phyloP scores from a whole-genome alignment of 331 rosid species.

The Dryas integrifolia region DNA sequence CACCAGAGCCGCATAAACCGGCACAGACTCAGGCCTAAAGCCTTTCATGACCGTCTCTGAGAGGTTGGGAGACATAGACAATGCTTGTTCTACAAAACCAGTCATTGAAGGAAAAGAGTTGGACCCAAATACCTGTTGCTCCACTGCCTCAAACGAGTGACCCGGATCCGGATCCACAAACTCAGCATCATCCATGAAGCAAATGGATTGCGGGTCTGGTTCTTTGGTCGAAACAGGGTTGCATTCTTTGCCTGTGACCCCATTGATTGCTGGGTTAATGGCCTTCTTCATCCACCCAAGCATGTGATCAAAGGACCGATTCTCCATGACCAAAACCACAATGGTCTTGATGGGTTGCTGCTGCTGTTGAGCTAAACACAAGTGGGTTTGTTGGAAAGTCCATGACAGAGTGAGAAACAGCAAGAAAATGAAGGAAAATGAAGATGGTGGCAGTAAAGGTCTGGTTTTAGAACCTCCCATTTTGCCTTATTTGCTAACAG shows the following conservation, averaged over 20 bases:
- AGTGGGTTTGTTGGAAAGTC: conserved; percentile 33
- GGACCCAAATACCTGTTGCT: conserved; percentile 83
- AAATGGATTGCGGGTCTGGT: conserved; percentile 43
- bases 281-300: conserved; percentile 94
- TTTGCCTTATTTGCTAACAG: neutral
- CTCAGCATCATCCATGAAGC: conserved; percentile 84
- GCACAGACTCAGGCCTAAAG: conserved; percentile 73
- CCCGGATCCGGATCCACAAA: conserved; percentile 99
- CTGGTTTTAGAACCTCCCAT: conserved; percentile 43
- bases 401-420: conserved; percentile 50
- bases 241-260: conserved; percentile 90
- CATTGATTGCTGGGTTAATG: conserved; percentile 65
- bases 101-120: conserved; percentile 73
- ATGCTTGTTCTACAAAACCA: conserved; percentile 93
- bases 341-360: conserved; percentile 74
- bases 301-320: conserved; percentile 94
- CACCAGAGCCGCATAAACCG: conserved; percentile 72
- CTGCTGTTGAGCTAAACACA: conserved; percentile 34
- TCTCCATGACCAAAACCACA: conserved; percentile 92
- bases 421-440: conserved; percentile 38
- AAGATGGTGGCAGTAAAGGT: conserved; percentile 24
- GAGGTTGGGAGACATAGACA: conserved; percentile 66
- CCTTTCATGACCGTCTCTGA: conserved; percentile 95
- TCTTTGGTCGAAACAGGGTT: conserved; percentile 65
- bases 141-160: conserved; percentile 84